A percentile compares a stretch with the other conserved stretches of the same genome.
phyloP scores from a whole-genome alignment of 257 asterid genomes.

The Voacanga thouarsii region DNA sequence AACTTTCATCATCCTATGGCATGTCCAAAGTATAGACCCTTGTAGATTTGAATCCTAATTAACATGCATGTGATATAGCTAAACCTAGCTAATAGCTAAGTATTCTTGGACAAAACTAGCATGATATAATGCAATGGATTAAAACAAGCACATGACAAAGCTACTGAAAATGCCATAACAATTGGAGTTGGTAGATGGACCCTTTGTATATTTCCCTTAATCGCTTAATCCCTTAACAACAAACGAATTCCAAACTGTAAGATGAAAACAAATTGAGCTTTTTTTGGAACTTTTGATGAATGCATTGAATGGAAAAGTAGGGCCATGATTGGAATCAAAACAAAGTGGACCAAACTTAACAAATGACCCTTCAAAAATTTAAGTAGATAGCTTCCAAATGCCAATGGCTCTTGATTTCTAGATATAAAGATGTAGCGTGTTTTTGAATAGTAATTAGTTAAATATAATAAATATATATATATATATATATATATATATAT shows the following conservation, averaged over 20 bases:
- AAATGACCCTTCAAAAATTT: conserved; percentile 48
- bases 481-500: too few species aligned
- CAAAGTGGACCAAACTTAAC: conserved; percentile 33
- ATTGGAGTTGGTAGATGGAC: neutral
- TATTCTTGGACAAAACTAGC: neutral
- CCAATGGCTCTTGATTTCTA: conserved; percentile 9
- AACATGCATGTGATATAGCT: too few species aligned
- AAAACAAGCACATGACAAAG: neutral
- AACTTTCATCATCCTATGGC: too few species aligned
- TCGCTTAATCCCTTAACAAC: too few species aligned
- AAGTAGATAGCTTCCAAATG: conserved; percentile 24
- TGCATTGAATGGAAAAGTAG: conserved; percentile 20
- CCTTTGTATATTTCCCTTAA: neutral
- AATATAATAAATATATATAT: too few species aligned
- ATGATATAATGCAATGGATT: neutral
- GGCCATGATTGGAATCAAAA: conserved; percentile 32
- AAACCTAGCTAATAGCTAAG: too few species aligned
- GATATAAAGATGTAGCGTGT: neutral
- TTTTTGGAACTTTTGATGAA: neutral
- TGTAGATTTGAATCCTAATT: too few species aligned
- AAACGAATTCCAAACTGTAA: too few species aligned
- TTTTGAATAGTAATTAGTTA: too few species aligned
- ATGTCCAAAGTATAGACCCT: too few species aligned
- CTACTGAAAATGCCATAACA: too few species aligned
- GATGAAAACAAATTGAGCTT: too few species aligned